Base-by-base conservation (phyloP, 176 grass and related monocot species). In the Secale cereale region DNA sequence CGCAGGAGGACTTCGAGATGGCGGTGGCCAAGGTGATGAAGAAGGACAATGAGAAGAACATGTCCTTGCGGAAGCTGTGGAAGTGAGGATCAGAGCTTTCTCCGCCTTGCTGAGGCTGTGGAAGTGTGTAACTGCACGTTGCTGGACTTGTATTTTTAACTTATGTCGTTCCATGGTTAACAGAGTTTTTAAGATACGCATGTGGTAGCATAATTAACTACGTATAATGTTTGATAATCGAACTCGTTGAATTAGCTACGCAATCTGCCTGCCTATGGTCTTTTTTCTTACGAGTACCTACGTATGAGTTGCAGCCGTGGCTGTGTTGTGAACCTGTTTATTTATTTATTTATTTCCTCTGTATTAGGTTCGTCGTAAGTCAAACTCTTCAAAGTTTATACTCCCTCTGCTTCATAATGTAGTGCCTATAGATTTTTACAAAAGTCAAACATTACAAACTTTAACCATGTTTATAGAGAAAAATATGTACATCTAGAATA, bases 1-100 rank as follows among this genome's bases (percentile, higher is more conserved):
- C 94, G 6, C 94, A 97, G 62, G 94, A 97, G 79, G 94, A 97
- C 78, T 97, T 97, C 0, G 92, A 97, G 81, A 97, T 97, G 94
- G 94, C 94, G 1, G 94, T 97, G 3, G 94, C 92, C 0, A 97
- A 97, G 88, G 94, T 97, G 46, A 97, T 97, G 94, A 97, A 97
- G 92, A 97, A 97, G 85, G 94, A 97, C 14, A 97, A 90, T 1
- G 94, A 97, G 15, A 97, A 97, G 89, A 97, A 97, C 81, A 97
- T 97, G 94, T 97, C 94, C 43, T 86, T 97, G 25, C 92, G 94
- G 61, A 97, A 97, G 85, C 74, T 97, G 63, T 94, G 92, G 92
- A 97, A 97, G 90, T 97, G 85, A 83, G 59, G 45, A 31, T 27
- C 56, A 3, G 15, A 74, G n/a, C 84, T 89, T 89, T 69, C 16